These are phyloP conservation scores for Nannizziopsis arthrosporioides DNA, from an alignment of 2,329 filamentous ascomycete species.

Conservation along the genomic window DNA sequence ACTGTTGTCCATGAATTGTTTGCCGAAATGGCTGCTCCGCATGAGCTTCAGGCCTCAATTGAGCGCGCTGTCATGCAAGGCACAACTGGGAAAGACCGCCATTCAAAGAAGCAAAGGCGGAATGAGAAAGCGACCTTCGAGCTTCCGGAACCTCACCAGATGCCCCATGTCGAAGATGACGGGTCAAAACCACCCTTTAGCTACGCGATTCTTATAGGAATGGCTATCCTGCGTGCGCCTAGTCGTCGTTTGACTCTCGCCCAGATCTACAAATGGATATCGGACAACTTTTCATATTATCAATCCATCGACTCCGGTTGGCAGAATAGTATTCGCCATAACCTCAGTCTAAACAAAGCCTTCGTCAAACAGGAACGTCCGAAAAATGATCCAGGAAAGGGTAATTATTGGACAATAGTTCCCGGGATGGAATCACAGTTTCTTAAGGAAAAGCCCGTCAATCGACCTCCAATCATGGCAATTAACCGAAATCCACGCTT, in stretches of 20 bases:
- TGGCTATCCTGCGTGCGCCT: constrained; percentile 84
- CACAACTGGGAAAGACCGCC: constrained; percentile 58
- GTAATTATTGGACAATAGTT: constrained; percentile 92
- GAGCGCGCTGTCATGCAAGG: constrained; percentile 61
- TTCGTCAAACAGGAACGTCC: constrained; percentile 92
- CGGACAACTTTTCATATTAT: constrained; percentile 87
- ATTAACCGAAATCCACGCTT: constrained; percentile 17
- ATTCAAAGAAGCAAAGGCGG: constrained; percentile 55
- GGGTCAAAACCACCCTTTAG: constrained; percentile 82
- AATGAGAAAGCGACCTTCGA: constrained; percentile 42
- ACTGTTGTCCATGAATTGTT: constrained; percentile 1
- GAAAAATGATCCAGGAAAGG: constrained; percentile 95
- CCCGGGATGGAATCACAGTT: constrained; percentile 82
- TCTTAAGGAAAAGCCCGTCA: constrained; percentile 66
- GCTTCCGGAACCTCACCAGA: constrained; percentile 63
- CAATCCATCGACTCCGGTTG: constrained; percentile 73
- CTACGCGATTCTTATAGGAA: constrained; percentile 89
- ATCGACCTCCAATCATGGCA: constrained; percentile 34
- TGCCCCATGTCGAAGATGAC: constrained; percentile 71
- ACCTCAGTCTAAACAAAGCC: constrained; percentile 90
- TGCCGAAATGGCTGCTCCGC: constrained; percentile 19
- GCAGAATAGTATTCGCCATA: constrained; percentile 99
- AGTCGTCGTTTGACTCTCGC: constrained; percentile 74
- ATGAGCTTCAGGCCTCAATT: constrained; percentile 33
- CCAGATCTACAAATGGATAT: constrained; percentile 99